Evolutionary conservation across 768 basidiomycete genomes (phyloP), one percentile per base, ranked within the genome.

Genomic region (Tylopilus intermedius): DNA sequence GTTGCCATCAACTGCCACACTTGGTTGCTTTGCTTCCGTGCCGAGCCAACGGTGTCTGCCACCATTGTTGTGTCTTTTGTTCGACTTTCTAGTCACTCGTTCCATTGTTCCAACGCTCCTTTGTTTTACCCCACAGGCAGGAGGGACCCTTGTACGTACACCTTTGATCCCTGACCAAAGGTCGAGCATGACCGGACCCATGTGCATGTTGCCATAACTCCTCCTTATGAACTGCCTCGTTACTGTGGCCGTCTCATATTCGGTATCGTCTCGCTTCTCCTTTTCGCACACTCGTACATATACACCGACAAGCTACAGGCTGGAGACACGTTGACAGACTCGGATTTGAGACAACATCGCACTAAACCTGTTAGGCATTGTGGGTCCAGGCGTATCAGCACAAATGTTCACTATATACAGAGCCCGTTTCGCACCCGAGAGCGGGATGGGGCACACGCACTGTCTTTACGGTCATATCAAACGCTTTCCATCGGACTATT

Each of bases 51-150:
- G 30, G 26, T 4, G 21, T 27, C 5, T 50, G 40, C 52, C 39
- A 45, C 54, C 21, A 42, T 64, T 64, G 59, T 64, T 56, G 58
- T 64, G 0, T 18, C 46, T 38, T 51, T 64, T 64, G 59, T 63
- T 56, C 45, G 9, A 51, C 57, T 18, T 58, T 50, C 51, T 58
- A 8, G 57, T 54, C 50, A 44, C n/a, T 24, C 30, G 15, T 14
- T 49, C 40, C 62, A 57, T 65, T 64, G 63, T 64, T 26, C 57
- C 37, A 14, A 5, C 50, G 8, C 40, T 50, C 49, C 54, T n/a
- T 62, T 62, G 54, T 65, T 56, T 10, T 49, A 41, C 54, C 49
- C 42, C 49, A 30, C n/a, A 18, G 35, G 13, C n/a, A 8, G n/a
- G 38, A 14, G 33, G 24, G 24, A 24, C 24, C 1, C 2, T 15